phyloP scores from a whole-genome alignment of 2,329 filamentous ascomycete genomes.

The Penicillium sp. region DNA sequence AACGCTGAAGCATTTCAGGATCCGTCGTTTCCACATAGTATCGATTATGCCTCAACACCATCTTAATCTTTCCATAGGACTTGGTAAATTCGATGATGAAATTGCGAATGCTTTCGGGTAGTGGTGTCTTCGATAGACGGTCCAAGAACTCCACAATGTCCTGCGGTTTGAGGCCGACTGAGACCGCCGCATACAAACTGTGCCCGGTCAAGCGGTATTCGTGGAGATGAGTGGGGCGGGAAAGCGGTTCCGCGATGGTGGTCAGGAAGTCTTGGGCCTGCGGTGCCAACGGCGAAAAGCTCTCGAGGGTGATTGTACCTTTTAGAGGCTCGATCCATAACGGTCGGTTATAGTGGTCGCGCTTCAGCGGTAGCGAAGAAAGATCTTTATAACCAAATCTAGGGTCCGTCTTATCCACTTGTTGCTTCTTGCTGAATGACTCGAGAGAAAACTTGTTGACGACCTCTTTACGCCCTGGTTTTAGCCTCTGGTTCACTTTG shows the following conservation, averaged over 20 bases:
- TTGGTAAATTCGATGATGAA: conserved; percentile 83
- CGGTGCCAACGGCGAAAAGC: conserved; percentile 82
- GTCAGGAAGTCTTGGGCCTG: conserved; percentile 93
- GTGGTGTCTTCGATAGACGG: conserved; percentile 80
- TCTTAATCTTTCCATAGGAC: conserved; percentile 92
- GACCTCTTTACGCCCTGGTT: conserved; percentile 36
- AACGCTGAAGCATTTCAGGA: conserved; percentile 76
- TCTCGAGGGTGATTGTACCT: conserved; percentile 87
- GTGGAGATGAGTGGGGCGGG: conserved; percentile 84
- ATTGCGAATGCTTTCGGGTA: conserved; percentile 74
- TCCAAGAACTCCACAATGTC: conserved; percentile 91
- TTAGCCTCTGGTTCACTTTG: conserved; percentile 23
- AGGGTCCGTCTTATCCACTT: conserved; percentile 50
- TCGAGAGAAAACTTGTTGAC: conserved; percentile 56
- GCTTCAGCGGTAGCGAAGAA: conserved; percentile 77
- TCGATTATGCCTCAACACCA: conserved; percentile 90
- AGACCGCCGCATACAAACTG: conserved; percentile 92
- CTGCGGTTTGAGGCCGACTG: conserved; percentile 81
- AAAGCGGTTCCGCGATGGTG: conserved; percentile 90
- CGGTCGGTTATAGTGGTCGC: conserved; percentile 84
- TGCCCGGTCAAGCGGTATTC: conserved; percentile 91
- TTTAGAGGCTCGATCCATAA: conserved; percentile 90
- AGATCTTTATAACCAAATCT: conserved; percentile 71
- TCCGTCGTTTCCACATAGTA: conserved; percentile 94
- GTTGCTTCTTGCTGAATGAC: conserved; percentile 50